Conservation (phyloP, 202 grass and related monocot genomes). For the Dendrocalamus latiflorus region DNA sequence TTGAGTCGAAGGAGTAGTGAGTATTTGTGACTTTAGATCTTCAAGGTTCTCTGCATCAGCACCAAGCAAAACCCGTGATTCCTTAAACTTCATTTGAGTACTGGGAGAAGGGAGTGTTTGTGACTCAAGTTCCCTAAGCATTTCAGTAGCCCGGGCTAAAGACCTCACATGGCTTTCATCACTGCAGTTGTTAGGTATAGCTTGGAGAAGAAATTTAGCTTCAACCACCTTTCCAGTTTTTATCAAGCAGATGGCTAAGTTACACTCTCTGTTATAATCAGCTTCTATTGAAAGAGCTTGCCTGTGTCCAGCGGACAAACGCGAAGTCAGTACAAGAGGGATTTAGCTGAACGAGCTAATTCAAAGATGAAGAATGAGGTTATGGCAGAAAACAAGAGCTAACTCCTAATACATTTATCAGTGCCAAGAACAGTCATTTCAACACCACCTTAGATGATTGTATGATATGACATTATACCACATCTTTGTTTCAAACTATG, state of each 20-base stretch:
- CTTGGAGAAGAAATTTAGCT: conserved; percentile 53
- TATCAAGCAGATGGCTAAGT: conserved; percentile 69
- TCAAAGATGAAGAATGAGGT: too few relatives aligned
- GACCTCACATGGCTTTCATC: conserved; percentile 51
- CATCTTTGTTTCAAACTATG: too few relatives aligned
- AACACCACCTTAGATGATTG: too few relatives aligned
- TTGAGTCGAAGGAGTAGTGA: conserved; percentile 16
- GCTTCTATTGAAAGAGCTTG: too few relatives aligned
- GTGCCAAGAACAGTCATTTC: too few relatives aligned
- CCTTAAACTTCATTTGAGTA: conserved; percentile 40
- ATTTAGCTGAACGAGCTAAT: too few relatives aligned
- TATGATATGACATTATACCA: too few relatives aligned
- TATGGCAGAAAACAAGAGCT: too few relatives aligned
- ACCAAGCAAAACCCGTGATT: conserved; percentile 11
- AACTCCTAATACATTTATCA: too few relatives aligned
- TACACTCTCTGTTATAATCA: too few relatives aligned
- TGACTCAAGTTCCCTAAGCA: conserved; percentile 45
- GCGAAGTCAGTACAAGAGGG: too few relatives aligned
- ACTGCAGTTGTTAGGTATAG: conserved; percentile 37
- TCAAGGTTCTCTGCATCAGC: conserved; percentile 27
- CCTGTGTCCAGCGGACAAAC: too few relatives aligned
- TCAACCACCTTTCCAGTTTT: conserved; percentile 50
- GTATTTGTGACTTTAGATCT: conserved; percentile 20
- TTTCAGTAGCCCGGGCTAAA: conserved; percentile 38
- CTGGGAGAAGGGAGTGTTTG: conserved; percentile 31